phyloP scores from a whole-genome alignment of 225 moss, liverwort and hornwort genomes.

The Sphagnum contortum region DNA sequence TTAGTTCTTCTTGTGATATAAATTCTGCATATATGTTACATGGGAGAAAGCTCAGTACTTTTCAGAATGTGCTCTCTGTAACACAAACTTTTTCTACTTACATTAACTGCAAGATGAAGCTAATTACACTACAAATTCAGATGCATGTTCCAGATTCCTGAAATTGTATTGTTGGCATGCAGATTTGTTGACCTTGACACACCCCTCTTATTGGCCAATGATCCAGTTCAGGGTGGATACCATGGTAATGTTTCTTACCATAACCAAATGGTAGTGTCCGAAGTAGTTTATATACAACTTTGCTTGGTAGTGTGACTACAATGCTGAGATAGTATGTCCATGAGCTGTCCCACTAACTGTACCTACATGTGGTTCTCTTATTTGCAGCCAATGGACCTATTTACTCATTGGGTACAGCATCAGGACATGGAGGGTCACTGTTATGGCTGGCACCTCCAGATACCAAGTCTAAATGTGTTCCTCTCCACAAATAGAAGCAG shows the following conservation, averaged over 20 bases:
- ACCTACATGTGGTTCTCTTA: background rate
- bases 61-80: too few species aligned
- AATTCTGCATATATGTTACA: too few species aligned
- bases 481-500: too few species aligned
- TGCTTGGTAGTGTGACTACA: background rate
- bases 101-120: too few species aligned
- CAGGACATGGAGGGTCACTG: slow-evolving; percentile 56
- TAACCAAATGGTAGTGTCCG: background rate
- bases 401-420: slow-evolving; percentile 38
- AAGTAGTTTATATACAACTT: background rate
- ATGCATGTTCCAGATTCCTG: too few species aligned
- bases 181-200: slow-evolving; percentile 86
- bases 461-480: too few species aligned
- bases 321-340: background rate
- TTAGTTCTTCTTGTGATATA: too few species aligned
- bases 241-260: slow-evolving; percentile 32
- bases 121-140: too few species aligned
- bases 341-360: slow-evolving; percentile 4
- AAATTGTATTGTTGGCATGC: slow-evolving; percentile 1
- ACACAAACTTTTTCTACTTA: too few species aligned
- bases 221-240: slow-evolving; percentile 79
- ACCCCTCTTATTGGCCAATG: slow-evolving; percentile 59
- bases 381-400: slow-evolving; percentile 42
- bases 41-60: too few species aligned
- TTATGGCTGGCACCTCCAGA: slow-evolving; percentile 14